Evolutionary conservation across 2,329 filamentous ascomycete genomes (phyloP), one percentile per base, ranked within the genome.

Genomic region (Setomelanomma holmii): DNA sequence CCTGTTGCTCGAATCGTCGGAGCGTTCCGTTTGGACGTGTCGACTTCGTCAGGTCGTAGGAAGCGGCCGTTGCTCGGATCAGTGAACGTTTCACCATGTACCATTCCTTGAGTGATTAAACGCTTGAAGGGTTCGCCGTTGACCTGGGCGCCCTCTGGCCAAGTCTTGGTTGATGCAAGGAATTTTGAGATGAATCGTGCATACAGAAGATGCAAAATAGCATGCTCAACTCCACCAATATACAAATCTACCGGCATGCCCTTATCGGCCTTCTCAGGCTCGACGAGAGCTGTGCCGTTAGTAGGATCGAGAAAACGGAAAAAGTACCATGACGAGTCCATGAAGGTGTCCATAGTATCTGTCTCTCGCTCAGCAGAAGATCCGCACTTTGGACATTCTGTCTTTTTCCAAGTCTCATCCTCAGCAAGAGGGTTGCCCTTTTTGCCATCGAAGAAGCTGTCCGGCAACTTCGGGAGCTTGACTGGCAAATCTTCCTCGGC

Each of bases 261-360:
- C 5, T 69, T 67, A 55, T 82, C 78, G 11, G 84, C 84, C 10
- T 80, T 80, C 16, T 80, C 76, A n/a, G 85, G 75, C 1, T 85
- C 86, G 58, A 96, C 86, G 0, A 86, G 86, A 12, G 78, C 71
- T 1, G 81, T 67, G 12, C 79, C 60, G 60, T 95, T 93, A 16
- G 86, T 79, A 1, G 89, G 79, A 64, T 96, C 90, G 22, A 87
- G 76, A 64, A 91, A 96, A 11, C 91, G 85, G 76, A 93, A 86
- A 67, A 88, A 96, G 74, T 96, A 96, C 92, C 92, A 96, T 47
- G 91, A 96, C 1, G 91, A 96, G 75, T 96, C 92, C 55, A 96
- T 92, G 75, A 96, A 96, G 0, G 92, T 96, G 73, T 96, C 92
- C 92, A 96, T 96, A 2, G 92, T 96, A 71, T 96, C 92, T 0